Evolutionary conservation across 345 rosid genomes (phyloP).

Genomic region (Citrus mangshanensis): DNA sequence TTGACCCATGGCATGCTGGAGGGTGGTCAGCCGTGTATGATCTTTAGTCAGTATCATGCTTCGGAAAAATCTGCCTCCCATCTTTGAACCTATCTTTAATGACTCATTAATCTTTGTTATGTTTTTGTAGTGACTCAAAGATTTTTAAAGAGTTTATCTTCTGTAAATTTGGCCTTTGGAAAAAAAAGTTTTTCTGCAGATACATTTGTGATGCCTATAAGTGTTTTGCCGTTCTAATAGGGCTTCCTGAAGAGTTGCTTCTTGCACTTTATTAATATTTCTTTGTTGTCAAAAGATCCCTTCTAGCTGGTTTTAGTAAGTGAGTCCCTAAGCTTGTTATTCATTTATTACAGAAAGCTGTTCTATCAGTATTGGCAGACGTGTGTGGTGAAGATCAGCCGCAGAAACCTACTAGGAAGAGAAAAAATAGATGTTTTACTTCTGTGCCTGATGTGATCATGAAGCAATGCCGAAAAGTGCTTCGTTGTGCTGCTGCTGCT

Average conservation of each 20-base stretch:
- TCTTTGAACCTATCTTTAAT: neutral
- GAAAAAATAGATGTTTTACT: constrained; percentile 15
- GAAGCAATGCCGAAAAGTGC: constrained; percentile 35
- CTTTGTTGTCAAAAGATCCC: neutral
- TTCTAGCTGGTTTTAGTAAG: neutral
- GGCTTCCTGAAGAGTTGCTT: neutral
- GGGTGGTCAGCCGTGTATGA: neutral
- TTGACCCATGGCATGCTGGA: neutral
- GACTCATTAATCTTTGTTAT: neutral
- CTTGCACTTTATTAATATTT: neutral
- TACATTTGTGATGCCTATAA: neutral
- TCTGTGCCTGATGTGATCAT: constrained; percentile 31
- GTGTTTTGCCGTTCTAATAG: neutral
- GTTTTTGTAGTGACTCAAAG: neutral
- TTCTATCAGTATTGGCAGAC: constrained; percentile 27
- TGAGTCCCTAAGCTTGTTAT: neutral
- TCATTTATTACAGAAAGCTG: constrained; percentile 32
- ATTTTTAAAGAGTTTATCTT: neutral
- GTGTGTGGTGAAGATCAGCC: constrained; percentile 24
- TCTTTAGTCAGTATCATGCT: neutral
- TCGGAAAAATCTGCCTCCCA: neutral
- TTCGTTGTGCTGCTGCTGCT: constrained; percentile 26
- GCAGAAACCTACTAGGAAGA: constrained; percentile 28
- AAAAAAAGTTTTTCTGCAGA: neutral
- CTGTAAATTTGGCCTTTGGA: neutral